Evolutionary conservation across 1,284 basidiomycete species (phyloP).

Genomic region (Neonothopanus nambi): DNA sequence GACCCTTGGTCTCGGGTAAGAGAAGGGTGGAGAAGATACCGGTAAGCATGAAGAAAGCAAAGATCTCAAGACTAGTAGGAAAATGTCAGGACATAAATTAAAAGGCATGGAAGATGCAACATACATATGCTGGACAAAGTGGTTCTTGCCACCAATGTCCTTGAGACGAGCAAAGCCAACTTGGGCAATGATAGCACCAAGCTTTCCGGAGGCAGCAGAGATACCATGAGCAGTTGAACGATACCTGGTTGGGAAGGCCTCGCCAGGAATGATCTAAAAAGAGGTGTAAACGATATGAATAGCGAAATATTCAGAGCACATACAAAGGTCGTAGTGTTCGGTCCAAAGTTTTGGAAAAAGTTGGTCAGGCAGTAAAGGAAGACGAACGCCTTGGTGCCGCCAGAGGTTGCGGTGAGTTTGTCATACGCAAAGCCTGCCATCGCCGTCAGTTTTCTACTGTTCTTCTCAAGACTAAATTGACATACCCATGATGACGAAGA

Average conservation of each 20-base stretch:
- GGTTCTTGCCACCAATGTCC: constrained; percentile 63
- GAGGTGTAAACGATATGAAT: constrained; percentile 55
- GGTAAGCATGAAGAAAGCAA: constrained; percentile 80
- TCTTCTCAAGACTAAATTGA: constrained; percentile 21
- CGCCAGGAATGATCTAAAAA: constrained; percentile 82
- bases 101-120: constrained; percentile 23
- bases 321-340: constrained; percentile 17
- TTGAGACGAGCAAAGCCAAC: constrained; percentile 74
- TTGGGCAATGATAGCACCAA: constrained; percentile 83
- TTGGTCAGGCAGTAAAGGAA: constrained; percentile 77
- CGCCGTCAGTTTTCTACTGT: constrained; percentile 5
- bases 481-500: constrained; percentile 63
- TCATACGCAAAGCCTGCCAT: constrained; percentile 70
- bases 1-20: constrained; percentile 74
- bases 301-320: constrained; percentile 32
- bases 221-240: constrained; percentile 85
- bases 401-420: constrained; percentile 54
- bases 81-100: constrained; percentile 5
- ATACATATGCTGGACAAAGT: constrained; percentile 65
- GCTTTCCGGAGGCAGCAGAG: constrained; percentile 80
- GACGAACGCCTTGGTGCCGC: constrained; percentile 66
- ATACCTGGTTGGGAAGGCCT: constrained; percentile 87
- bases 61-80: constrained; percentile 57
- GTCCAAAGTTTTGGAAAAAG: constrained; percentile 76
- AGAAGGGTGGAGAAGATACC: constrained; percentile 78